Base-by-base conservation (phyloP, 768 basidiomycete genomes). In the Leccinum disarticulatum region DNA sequence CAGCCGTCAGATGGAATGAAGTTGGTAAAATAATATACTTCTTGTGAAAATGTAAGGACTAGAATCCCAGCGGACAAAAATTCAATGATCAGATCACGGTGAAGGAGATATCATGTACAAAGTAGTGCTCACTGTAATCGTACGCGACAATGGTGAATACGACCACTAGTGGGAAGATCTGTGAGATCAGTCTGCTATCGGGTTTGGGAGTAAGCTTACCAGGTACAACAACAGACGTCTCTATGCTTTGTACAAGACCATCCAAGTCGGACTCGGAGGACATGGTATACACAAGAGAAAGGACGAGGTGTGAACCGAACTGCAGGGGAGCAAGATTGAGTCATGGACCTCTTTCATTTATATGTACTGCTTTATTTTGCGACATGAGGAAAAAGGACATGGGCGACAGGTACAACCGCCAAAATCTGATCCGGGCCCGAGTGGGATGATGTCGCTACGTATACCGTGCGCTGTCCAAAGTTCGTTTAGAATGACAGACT, bases 31-130 rank as follows among this genome's bases (percentile, higher is more conserved):
- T 22, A 11, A 36, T 0, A 14, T 54, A 65, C 64, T 51, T 65
- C 64, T 55, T 48, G 41, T 11, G 64, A 31, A 41, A 65, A 51
- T 2, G 62, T 65, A 35, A 65, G 63, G 31, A 47, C 64, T 65
- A 22, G n/a, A 31, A 11, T 11, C 17, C 3, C 19, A 10, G 22
- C 4, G 19, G 41, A 19, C 0, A 25, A 22, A 52, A 4, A 10
- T 41, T 41, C 3, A 41, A 41, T 41, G n/a, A 47, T 52, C 14
- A 6, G 9, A 17, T 38, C 19, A 33, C 9, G 13, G 10, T 33
- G 6, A 30, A 15, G 1, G 41, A 41, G n/a, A n/a, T 4, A 54
- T 11, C 22, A 22, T 35, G 35, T 11, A 47, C n/a, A 13, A 13
- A 10, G 8, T 3, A 3, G 6, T 14, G 7, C 65, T 58, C 47